Percentiles rank a stretch among this genome's conserved stretches.
Conservation (phyloP, 495 filamentous ascomycete species). For the Friedmanniomyces endolithicus region DNA sequence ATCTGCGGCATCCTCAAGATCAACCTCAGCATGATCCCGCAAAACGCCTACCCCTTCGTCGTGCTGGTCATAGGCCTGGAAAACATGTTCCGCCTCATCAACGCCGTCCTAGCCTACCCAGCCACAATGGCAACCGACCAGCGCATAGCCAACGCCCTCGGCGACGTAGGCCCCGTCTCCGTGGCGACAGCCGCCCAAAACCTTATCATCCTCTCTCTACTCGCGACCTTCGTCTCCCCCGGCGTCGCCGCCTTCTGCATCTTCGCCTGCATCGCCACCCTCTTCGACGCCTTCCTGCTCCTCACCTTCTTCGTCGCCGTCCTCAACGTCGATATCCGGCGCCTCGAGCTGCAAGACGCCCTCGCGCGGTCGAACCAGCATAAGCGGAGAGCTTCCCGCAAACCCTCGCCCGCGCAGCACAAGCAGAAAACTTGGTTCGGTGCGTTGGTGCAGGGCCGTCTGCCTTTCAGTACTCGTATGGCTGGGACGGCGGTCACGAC, state of each 20-base stretch:
- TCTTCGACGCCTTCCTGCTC: conserved; percentile 58
- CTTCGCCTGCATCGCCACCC: conserved; percentile 54
- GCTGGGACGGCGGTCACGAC: conserved; percentile 50
- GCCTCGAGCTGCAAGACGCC: conserved; percentile 50
- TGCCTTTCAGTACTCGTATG: conserved; percentile 44
- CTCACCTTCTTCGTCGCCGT: conserved; percentile 62
- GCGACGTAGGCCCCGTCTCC: conserved; percentile 54
- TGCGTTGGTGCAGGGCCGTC: conserved; percentile 36
- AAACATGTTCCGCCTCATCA: conserved; percentile 58
- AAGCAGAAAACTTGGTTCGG: conserved; percentile 35
- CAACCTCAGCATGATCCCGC: conserved; percentile 30
- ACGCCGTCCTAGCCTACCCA: conserved; percentile 53
- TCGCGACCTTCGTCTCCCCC: conserved; percentile 46
- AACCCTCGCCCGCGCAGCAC: conserved; percentile 26
- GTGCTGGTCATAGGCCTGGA: conserved; percentile 57
- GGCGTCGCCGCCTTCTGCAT: conserved; percentile 56
- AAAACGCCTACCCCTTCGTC: conserved; percentile 53
- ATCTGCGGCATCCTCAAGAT: conserved; percentile 32
- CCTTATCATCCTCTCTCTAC: conserved; percentile 42
- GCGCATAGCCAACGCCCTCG: conserved; percentile 54
- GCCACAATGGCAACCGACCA: conserved; percentile 45
- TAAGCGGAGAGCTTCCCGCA: not conserved
- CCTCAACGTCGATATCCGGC: conserved; percentile 58
- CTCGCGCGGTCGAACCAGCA: conserved; percentile 32
- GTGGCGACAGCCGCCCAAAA: conserved; percentile 48